phyloP scores from a whole-genome alignment of 2,329 filamentous ascomycete genomes.

The Neodidymelliopsis sp. region DNA sequence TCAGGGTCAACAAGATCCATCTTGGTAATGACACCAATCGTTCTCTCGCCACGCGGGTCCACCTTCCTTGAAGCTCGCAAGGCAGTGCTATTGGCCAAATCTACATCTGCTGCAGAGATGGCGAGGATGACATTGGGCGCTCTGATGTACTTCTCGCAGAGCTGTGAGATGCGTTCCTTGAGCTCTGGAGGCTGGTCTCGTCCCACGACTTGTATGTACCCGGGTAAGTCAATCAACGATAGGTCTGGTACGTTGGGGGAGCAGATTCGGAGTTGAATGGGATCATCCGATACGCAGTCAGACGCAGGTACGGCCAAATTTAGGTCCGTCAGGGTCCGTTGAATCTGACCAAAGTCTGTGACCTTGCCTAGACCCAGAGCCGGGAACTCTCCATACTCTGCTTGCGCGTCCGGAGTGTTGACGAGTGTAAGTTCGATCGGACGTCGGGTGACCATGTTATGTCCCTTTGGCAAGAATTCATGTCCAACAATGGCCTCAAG shows the following conservation, averaged over 20 bases:
- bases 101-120: conserved; percentile 96
- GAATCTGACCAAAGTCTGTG: conserved; percentile 89
- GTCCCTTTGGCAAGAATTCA: conserved; percentile 96
- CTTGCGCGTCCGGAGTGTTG: conserved; percentile 85
- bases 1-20: conserved; percentile 94
- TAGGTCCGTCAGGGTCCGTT: conserved; percentile 91
- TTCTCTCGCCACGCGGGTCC: conserved; percentile 92
- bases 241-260: conserved; percentile 95
- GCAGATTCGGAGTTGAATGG: conserved; percentile 93
- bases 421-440: conserved; percentile 96
- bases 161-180: conserved; percentile 93
- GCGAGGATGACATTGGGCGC: conserved; percentile 95
- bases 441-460: conserved; percentile 96
- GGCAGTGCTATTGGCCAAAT: conserved; percentile 94
- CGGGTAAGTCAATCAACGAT: conserved; percentile 93
- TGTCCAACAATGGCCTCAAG: conserved; percentile 96
- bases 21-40: conserved; percentile 98
- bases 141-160: conserved; percentile 98
- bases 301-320: conserved; percentile 90
- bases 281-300: conserved; percentile 95
- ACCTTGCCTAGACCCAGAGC: conserved; percentile 89
- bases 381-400: conserved; percentile 96
- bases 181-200: conserved; percentile 88
- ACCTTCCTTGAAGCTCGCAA: conserved; percentile 88
- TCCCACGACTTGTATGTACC: conserved; percentile 95